Evolutionary conservation across 495 filamentous ascomycete species (phyloP).

Genomic region (Aspergillus homomorphus): DNA sequence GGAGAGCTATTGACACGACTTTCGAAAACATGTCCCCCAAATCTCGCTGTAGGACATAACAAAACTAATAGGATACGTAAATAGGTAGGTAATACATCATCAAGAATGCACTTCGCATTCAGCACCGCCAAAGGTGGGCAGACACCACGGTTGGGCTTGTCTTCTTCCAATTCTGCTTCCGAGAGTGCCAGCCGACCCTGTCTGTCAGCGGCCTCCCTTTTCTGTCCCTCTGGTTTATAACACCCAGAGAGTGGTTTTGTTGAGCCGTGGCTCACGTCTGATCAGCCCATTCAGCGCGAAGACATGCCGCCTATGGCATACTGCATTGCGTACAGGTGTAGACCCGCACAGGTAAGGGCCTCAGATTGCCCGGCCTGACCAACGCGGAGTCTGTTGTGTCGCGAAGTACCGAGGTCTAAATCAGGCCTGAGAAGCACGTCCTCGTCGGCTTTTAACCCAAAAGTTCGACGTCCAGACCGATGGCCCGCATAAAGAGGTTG

Average conservation of each 20-base stretch:
- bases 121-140: background rate
- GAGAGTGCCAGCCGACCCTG: background rate
- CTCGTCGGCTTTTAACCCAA: slow-evolving; percentile 55
- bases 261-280: background rate
- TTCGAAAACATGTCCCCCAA: background rate
- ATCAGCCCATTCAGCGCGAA: background rate
- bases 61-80: background rate
- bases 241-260: background rate
- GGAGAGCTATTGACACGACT: background rate
- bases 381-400: too few relatives aligned
- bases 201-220: background rate
- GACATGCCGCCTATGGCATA: background rate
- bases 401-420: too few relatives aligned
- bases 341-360: background rate
- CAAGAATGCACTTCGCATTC: background rate
- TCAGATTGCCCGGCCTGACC: background rate
- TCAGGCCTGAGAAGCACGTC: background rate
- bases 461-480: slow-evolving; percentile 93
- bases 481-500: slow-evolving; percentile 97
- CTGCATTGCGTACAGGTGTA: background rate
- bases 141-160: background rate
- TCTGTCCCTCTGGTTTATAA: background rate
- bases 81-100: background rate
- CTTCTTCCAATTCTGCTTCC: background rate
- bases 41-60: background rate